phyloP scores from a whole-genome alignment of 495 filamentous ascomycete genomes.

The Neurospora terricola region DNA sequence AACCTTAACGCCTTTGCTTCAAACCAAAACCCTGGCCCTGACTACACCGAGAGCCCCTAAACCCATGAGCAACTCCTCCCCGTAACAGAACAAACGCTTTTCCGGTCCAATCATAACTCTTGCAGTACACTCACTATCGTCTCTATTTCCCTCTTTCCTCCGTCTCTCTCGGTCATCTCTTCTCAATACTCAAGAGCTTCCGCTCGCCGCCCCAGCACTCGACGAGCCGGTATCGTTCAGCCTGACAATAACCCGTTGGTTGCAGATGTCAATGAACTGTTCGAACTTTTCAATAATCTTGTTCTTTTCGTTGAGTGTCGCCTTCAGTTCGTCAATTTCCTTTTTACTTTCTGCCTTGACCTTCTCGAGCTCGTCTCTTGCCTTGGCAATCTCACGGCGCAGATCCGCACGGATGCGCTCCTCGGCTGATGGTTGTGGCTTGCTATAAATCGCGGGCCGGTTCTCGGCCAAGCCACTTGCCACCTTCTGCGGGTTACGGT shows the following conservation, averaged over 20 bases:
- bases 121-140: background rate
- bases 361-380: constrained; percentile 38
- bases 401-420: constrained; percentile 46
- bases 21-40: background rate
- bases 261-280: constrained; percentile 52
- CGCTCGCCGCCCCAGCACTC: constrained; percentile 4
- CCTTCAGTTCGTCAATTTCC: constrained; percentile 39
- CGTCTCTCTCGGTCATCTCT: background rate
- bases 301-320: constrained; percentile 40
- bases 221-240: constrained; percentile 20
- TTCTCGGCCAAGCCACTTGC: constrained; percentile 39
- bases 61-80: background rate
- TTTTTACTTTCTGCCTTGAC: constrained; percentile 34
- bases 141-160: background rate
- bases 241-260: constrained; percentile 45
- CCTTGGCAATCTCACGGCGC: constrained; percentile 38
- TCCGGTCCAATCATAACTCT: background rate
- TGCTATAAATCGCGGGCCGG: constrained; percentile 46
- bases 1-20: background rate
- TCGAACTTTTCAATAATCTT: constrained; percentile 47
- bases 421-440: constrained; percentile 44
- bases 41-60: background rate
- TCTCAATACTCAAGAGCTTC: background rate
- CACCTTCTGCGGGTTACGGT: constrained; percentile 46
- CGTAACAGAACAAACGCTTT: background rate